Conservation (phyloP, 352 stramenopile genomes). For the Globisporangium uncinulatum region DNA sequence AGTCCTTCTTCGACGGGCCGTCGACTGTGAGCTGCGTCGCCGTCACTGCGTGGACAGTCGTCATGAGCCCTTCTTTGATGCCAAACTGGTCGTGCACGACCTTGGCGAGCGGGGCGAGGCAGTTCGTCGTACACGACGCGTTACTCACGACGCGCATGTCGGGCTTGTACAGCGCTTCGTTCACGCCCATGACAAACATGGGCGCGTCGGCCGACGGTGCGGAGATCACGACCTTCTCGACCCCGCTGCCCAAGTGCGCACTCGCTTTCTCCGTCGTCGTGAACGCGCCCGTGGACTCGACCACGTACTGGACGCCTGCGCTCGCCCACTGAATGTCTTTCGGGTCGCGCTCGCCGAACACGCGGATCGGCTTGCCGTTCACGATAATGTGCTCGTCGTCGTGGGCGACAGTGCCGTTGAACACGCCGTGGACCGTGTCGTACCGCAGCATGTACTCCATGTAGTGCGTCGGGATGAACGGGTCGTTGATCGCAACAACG, state of each 20-base stretch:
- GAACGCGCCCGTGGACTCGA: constrained; percentile 85
- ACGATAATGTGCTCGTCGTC: constrained; percentile 88
- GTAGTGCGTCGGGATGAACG: constrained; percentile 95
- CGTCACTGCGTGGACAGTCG: constrained; percentile 98
- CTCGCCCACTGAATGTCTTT: constrained; percentile 91
- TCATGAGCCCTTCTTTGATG: constrained; percentile 98
- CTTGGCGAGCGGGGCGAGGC: constrained; percentile 97
- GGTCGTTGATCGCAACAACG: constrained; percentile 93
- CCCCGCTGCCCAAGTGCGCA: constrained; percentile 90
- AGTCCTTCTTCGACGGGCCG: constrained; percentile 98
- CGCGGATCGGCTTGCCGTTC: constrained; percentile 90
- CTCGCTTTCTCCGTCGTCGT: constrained; percentile 89
- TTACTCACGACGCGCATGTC: constrained; percentile 97
- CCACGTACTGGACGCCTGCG: constrained; percentile 92
- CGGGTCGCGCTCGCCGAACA: constrained; percentile 94
- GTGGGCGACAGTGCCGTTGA: constrained; percentile 81
- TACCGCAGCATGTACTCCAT: constrained; percentile 94
- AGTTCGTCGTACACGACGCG: constrained; percentile 99
- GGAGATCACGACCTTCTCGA: constrained; percentile 97
- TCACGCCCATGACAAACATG: constrained; percentile 99
- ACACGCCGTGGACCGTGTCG: constrained; percentile 92
- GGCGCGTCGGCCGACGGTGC: constrained; percentile 97
- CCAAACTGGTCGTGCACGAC: constrained; percentile 98
- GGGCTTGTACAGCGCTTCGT: constrained; percentile 92
- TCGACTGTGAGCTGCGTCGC: constrained; percentile 98